phyloP scores from a whole-genome alignment of 805 yeast species.

The Starmerella floris region DNA sequence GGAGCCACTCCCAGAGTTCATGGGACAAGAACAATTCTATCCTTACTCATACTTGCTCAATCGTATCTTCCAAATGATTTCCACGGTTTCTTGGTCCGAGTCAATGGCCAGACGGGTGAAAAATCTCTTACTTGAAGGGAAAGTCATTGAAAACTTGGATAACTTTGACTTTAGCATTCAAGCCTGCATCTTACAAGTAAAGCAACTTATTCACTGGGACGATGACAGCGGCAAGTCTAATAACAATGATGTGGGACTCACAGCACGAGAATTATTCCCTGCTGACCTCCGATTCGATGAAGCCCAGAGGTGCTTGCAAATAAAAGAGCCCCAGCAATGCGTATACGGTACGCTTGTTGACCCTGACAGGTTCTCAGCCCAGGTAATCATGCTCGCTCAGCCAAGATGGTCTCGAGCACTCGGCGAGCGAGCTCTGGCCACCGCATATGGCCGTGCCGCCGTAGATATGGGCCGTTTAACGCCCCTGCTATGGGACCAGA shows the following conservation, averaged over 20 bases:
- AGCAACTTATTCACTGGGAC: not conserved
- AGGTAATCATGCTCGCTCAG: constrained; percentile 33
- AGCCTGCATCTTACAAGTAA: not conserved
- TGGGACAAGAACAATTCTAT: not conserved
- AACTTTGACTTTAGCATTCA: not conserved
- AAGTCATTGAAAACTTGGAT: not conserved
- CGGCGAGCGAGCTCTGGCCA: constrained; percentile 58
- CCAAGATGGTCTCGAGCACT: constrained; percentile 45
- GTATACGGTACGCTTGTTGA: constrained; percentile 28
- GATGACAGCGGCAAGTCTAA: not conserved
- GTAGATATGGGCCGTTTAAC: constrained; percentile 51
- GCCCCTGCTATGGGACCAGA: constrained; percentile 75
- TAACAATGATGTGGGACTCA: not conserved
- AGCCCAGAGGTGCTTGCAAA: constrained; percentile 56
- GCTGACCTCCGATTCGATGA: constrained; percentile 71
- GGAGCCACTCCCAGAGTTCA: not conserved
- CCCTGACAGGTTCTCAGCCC: constrained; percentile 24
- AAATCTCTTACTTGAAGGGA: constrained; percentile 33
- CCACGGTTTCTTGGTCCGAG: not conserved
- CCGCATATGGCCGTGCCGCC: constrained; percentile 69
- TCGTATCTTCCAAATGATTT: not conserved
- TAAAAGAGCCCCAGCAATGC: constrained; percentile 44
- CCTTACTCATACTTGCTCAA: not conserved
- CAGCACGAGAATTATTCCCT: constrained; percentile 42
- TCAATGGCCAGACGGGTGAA: not conserved